Evolutionary conservation across 2,329 filamentous ascomycete genomes (phyloP), one percentile per base, ranked within the genome.

Genomic region (Torrubiellomyces zombiae): DNA sequence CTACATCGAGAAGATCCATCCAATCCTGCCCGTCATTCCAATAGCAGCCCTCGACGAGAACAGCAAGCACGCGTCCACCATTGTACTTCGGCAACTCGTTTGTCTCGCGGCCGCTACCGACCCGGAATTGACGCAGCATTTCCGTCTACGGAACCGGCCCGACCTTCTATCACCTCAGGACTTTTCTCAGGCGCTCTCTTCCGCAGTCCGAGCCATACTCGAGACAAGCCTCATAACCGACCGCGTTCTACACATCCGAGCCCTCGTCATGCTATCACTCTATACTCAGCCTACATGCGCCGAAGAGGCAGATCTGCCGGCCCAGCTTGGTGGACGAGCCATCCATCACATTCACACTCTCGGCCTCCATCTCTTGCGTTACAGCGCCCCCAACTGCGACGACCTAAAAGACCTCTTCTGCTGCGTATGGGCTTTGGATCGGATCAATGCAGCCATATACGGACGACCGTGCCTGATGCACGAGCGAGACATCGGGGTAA

Each of bases 381-480:
- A 55, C 26, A 43, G 55, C 24, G 50, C 38, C 13, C 44, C 50
- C 1, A 51, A 52, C 14, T 43, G 47, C 7, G 49, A 56, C 20
- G 53, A 58, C 14, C 45, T 57, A 3, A 57, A 62, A 26, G 56
- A 51, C 3, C 36, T 72, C 3, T 68, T 70, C 21, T 72, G 65
- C 35, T 64, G 60, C 6, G 49, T 70, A 1, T 74, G 67, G 67
- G 67, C 67, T 0, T 40, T 75, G 2, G 70, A 75, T 37, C 55
- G 65, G 9, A 53, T 75, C 21, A 66, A 66, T 23, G 58, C 65
- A 1, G 62, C 67, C 0, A 56, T 69, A n/a, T 64, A 71, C 29
- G 69, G 67, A 5, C 53, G 69, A 1, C 64, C 70, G 0, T 60
- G 64, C 22, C 41, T 71, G 14, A 60, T 75, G 28, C 67, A 75